These are phyloP conservation scores for Pichia nakasei DNA, from an alignment of 805 yeast species.

Conservation along the genomic window DNA sequence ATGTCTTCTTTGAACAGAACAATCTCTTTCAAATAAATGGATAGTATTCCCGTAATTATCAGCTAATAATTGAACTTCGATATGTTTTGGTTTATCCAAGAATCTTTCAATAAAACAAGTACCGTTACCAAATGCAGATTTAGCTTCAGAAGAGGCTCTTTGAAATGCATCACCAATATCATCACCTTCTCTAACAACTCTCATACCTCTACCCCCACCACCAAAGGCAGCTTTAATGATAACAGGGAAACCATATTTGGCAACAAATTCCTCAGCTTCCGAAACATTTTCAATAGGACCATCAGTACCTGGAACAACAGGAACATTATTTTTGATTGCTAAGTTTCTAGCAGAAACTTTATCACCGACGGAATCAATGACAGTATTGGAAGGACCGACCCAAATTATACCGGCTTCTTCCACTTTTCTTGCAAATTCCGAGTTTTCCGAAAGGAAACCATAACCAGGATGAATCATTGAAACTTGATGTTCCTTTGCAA, in stretches of 20 bases:
- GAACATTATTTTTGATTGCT: slow-evolving; percentile 76
- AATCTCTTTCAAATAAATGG: slow-evolving; percentile 94
- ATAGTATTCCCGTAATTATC: slow-evolving; percentile 91
- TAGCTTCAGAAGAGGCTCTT: slow-evolving; percentile 92
- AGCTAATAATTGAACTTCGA: slow-evolving; percentile 93
- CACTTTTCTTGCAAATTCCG: slow-evolving; percentile 89
- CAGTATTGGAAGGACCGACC: slow-evolving; percentile 87
- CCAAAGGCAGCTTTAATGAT: slow-evolving; percentile 98
- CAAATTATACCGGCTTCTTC: slow-evolving; percentile 87
- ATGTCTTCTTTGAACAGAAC: slow-evolving; percentile 99
- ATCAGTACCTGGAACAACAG: slow-evolving; percentile 95
- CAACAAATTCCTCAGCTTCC: slow-evolving; percentile 75
- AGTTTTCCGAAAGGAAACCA: slow-evolving; percentile 84
- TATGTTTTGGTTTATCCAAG: slow-evolving; percentile 92
- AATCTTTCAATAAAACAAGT: slow-evolving; percentile 97
- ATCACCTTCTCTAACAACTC: slow-evolving; percentile 96
- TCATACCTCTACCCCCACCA: slow-evolving; percentile 99
- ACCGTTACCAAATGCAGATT: slow-evolving; percentile 95
- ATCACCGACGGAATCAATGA: slow-evolving; percentile 94
- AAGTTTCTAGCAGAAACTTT: slow-evolving; percentile 89
- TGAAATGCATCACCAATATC: slow-evolving; percentile 83
- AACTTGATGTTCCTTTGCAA: slow-evolving; percentile 70
- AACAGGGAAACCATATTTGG: slow-evolving; percentile 85
- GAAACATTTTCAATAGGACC: slow-evolving; percentile 82
- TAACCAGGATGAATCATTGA: slow-evolving; percentile 92